Conservation (phyloP, 495 filamentous ascomycete species). For the Immersiella caudata region DNA sequence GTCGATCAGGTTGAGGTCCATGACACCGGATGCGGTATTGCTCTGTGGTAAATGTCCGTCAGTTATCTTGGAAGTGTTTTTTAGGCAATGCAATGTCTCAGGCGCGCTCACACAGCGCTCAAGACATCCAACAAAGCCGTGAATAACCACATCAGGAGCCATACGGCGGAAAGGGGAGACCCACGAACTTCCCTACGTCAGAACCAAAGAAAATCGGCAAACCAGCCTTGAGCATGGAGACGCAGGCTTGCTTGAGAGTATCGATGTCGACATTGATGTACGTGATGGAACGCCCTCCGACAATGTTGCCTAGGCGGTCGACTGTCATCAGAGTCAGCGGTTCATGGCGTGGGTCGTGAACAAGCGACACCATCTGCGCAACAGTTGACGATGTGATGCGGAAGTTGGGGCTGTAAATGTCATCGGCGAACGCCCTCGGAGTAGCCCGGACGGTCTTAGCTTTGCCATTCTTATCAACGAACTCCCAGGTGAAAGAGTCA, state of each 20-base stretch:
- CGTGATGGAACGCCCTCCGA: slow-evolving; percentile 67
- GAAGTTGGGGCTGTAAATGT: slow-evolving; percentile 51
- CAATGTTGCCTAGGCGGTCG: slow-evolving; percentile 75
- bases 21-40: slow-evolving; percentile 65
- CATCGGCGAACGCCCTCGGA: slow-evolving; percentile 66
- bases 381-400: slow-evolving; percentile 56
- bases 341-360: slow-evolving; percentile 80
- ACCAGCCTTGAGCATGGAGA: slow-evolving; percentile 73
- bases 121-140: too few relatives aligned
- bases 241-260: slow-evolving; percentile 69
- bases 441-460: slow-evolving; percentile 61
- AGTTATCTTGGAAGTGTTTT: too few relatives aligned
- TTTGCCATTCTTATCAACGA: slow-evolving; percentile 65
- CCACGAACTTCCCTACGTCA: slow-evolving; percentile 85
- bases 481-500: slow-evolving; percentile 75
- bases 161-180: too few relatives aligned
- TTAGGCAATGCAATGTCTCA: too few relatives aligned
- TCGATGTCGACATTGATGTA: slow-evolving; percentile 83
- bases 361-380: slow-evolving; percentile 70
- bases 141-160: too few relatives aligned
- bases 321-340: slow-evolving; percentile 74
- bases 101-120: too few relatives aligned
- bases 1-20: slow-evolving; percentile 73
- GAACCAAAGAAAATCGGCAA: slow-evolving; percentile 85
- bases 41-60: too few relatives aligned